Evolutionary conservation across 2,329 filamentous ascomycete species (phyloP), one percentile per base, ranked within the genome.

Genomic region (Periconia sp.): DNA sequence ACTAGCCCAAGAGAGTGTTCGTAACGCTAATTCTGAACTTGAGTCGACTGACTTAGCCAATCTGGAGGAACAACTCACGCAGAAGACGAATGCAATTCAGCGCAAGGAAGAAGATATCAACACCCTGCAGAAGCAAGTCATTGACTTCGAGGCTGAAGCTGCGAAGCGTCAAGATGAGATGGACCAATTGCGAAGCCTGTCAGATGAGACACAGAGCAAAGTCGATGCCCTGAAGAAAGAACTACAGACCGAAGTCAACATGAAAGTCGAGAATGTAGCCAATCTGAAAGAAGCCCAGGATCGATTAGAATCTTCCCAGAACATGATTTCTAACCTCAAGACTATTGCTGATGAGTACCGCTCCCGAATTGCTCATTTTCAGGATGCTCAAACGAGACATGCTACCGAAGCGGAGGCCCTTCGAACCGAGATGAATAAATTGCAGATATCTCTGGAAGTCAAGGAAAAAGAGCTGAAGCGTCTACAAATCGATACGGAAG

Each of bases 161-260:
- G 19, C 42, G 2, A 32, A 34, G 3, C 25, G 52, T 9, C 42
- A 59, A 19, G 25, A 34, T n/a, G 34, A 43, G 6, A n/a, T 36
- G 5, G 38, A 46, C 7, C 28, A 48, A 13, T 21, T 47, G 15
- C 38, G 53, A 21, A 10, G 30, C 19, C 43, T 60, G 18, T 5
- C 56, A 4, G 26, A 36, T 4, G 48, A 50, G 18, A 37, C 57
- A 4, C 25, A 47, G 4, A 42, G 41, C 9, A 33, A 23, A 2
- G 41, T 57, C 4, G 41, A 53, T 3, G 32, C 11, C 2, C 28
- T 60, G 18, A 40, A 43, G 5, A 43, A 48, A n/a, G 46, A 64
- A 15, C 10, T 38, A 10, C 37, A 60, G 9, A 6, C 18, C 8
- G 17, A 36, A 16, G 10, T 37, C 4, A 36, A 51, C 23, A 23